A percentile compares a stretch with the other conserved stretches of the same genome.
These are phyloP conservation scores for Spathaspora girioi DNA, from an alignment of 805 yeast genomes.

Conservation along the genomic window DNA sequence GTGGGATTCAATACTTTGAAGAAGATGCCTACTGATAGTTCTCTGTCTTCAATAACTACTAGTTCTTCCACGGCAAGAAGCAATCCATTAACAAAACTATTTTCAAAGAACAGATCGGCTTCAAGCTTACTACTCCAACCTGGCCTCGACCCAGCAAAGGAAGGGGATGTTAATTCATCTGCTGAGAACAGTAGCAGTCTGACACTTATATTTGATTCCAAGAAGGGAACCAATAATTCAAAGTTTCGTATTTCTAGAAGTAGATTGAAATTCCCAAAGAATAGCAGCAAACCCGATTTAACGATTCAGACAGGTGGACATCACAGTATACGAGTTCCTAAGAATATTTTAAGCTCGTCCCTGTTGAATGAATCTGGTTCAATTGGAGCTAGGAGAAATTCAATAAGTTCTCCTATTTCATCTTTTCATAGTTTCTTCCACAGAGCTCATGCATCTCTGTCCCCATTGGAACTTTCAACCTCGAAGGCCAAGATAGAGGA, in stretches of 20 bases:
- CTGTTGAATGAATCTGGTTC: constrained; percentile 12
- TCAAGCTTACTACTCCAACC: constrained; percentile 8
- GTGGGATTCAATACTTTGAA: constrained; percentile 32
- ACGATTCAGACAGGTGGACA: constrained; percentile 28
- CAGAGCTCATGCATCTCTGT: constrained; percentile 15
- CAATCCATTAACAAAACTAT: constrained; percentile 27
- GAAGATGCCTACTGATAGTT: constrained; percentile 25
- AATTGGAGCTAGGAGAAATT: constrained; percentile 14
- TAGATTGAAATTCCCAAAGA: constrained; percentile 10
- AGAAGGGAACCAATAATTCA: constrained; percentile 2
- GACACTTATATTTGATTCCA: constrained; percentile 6
- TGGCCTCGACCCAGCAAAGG: not conserved
- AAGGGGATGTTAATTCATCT: constrained; percentile 4
- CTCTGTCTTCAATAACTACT: constrained; percentile 19
- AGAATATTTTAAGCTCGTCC: constrained; percentile 19
- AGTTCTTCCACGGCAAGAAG: constrained; percentile 18
- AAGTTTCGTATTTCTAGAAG: constrained; percentile 5
- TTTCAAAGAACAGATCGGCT: constrained; percentile 25
- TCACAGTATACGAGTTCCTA: constrained; percentile 19
- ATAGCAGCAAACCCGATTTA: constrained; percentile 21
- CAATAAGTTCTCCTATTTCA: constrained; percentile 28
- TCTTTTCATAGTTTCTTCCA: constrained; percentile 34
- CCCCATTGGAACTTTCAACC: constrained; percentile 10
- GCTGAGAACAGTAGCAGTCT: constrained; percentile 9
- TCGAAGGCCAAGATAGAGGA: constrained; percentile 12